phyloP scores from a whole-genome alignment of 2,329 filamentous ascomycete species.

The Sporothrix variecibatus region DNA sequence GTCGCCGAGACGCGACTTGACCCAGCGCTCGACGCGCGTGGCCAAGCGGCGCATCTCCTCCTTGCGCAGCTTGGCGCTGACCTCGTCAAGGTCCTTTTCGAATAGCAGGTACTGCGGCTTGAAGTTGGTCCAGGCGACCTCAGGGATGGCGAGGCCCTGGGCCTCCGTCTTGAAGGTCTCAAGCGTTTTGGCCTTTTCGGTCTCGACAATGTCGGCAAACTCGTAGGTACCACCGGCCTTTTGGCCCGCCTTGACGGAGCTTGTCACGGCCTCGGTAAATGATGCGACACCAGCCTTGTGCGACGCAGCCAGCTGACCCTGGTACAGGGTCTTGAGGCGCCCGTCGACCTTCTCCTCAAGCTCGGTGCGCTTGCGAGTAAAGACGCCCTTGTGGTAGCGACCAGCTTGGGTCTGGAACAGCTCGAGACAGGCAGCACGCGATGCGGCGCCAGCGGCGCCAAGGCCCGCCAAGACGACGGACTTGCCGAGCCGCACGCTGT shows the following conservation, averaged over 20 bases:
- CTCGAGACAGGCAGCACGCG: constrained; percentile 72
- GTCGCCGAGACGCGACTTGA: constrained; percentile 82
- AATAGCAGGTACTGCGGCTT: constrained; percentile 77
- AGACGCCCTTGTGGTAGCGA: constrained; percentile 95
- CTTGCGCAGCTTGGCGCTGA: constrained; percentile 79
- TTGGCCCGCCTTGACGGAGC: constrained; percentile 85
- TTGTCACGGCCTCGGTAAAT: constrained; percentile 86
- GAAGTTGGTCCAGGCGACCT: constrained; percentile 85
- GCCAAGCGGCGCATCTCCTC: constrained; percentile 96
- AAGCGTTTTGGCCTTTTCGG: constrained; percentile 76
- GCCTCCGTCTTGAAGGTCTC: constrained; percentile 76
- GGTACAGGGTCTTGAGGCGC: constrained; percentile 84
- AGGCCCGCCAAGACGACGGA: constrained; percentile 72
- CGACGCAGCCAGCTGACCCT: constrained; percentile 81
- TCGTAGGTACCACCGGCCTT: constrained; percentile 90
- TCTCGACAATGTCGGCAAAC: constrained; percentile 88
- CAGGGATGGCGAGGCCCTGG: constrained; percentile 71
- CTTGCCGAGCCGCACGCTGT: constrained; percentile 71
- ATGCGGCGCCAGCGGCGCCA: constrained; percentile 69
- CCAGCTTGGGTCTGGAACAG: constrained; percentile 90
- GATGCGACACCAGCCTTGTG: constrained; percentile 84
- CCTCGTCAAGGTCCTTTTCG: constrained; percentile 87
- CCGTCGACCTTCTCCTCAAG: constrained; percentile 83
- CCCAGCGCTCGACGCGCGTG: constrained; percentile 89
- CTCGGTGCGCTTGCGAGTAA: constrained; percentile 79